Evolutionary conservation across 495 filamentous ascomycete species (phyloP).

Genomic region (Talaromyces liani): DNA sequence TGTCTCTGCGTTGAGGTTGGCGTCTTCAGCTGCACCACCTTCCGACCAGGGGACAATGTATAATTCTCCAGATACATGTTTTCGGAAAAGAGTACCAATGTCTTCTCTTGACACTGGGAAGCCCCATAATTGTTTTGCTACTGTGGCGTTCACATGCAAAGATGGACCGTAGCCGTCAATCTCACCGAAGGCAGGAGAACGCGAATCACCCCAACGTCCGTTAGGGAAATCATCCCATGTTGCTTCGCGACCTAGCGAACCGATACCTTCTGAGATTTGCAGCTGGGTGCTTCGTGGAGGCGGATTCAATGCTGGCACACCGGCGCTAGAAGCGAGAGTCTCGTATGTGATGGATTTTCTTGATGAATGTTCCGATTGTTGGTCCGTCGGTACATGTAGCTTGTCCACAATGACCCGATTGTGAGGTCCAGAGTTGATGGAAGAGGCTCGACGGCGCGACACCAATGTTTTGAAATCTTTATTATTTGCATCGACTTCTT

Average conservation of each 20-base stretch:
- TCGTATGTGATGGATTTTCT: slow-evolving; percentile 42
- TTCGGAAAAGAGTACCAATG: slow-evolving; percentile 70
- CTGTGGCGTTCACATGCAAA: slow-evolving; percentile 69
- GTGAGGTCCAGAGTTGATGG: slow-evolving; percentile 53
- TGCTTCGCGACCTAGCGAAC: slow-evolving; percentile 84
- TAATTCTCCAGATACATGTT: slow-evolving; percentile 69
- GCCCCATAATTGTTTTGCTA: slow-evolving; percentile 79
- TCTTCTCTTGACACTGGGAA: slow-evolving; percentile 59
- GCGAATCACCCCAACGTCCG: slow-evolving; percentile 90
- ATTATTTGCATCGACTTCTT: slow-evolving; percentile 24
- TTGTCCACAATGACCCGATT: slow-evolving; percentile 77
- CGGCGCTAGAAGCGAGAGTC: slow-evolving; percentile 43
- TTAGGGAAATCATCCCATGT: slow-evolving; percentile 99
- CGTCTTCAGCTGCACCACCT: slow-evolving; percentile 55
- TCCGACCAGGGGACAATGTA: slow-evolving; percentile 86
- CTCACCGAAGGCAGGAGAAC: slow-evolving; percentile 85
- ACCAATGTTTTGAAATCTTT: slow-evolving; percentile 20
- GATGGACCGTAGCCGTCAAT: slow-evolving; percentile 93
- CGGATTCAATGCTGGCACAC: slow-evolving; percentile 26
- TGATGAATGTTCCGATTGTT: slow-evolving; percentile 20
- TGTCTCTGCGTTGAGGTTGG: slow-evolving; percentile 65
- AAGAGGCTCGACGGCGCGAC: slow-evolving; percentile 39
- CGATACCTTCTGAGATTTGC: slow-evolving; percentile 87
- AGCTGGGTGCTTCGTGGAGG: slow-evolving; percentile 68
- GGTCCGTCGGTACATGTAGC: slow-evolving; percentile 17